phyloP scores from a whole-genome alignment of 2,329 filamentous ascomycete genomes.

The Alternaria triticina region DNA sequence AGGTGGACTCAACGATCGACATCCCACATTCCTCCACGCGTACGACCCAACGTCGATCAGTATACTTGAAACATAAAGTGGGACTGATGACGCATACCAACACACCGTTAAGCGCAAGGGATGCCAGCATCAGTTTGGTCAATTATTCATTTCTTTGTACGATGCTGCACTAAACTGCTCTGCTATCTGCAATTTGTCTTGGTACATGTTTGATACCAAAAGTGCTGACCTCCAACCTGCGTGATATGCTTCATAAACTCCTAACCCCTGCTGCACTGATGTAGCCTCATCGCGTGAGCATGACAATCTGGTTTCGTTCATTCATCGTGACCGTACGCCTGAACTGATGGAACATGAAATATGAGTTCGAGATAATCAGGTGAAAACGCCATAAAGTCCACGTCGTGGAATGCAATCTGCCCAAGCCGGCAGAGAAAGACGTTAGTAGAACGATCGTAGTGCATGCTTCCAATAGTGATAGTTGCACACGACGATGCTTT shows the following conservation, averaged over 20 bases:
- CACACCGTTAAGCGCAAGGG: neutral
- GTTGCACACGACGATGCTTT: neutral
- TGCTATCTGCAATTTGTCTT: constrained; percentile 7
- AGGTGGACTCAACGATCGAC: neutral
- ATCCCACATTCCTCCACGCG: neutral
- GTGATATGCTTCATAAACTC: constrained; percentile 3
- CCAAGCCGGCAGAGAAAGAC: neutral
- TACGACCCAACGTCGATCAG: neutral
- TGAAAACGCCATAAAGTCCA: neutral
- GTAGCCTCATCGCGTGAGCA: neutral
- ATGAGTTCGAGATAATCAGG: neutral
- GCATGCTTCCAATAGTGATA: neutral
- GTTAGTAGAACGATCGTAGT: neutral
- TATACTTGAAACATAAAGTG: neutral
- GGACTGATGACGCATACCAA: neutral
- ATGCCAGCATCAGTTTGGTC: neutral
- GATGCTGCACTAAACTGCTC: neutral
- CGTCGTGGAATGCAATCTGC: neutral
- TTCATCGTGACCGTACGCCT: neutral
- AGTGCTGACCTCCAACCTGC: neutral
- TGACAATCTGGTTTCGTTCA: constrained; percentile 3
- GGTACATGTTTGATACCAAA: neutral
- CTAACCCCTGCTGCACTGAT: constrained; percentile 2
- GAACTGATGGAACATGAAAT: neutral
- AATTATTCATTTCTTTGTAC: neutral